Conservation (phyloP, 441 rosid genomes). For the Croton setiger region DNA sequence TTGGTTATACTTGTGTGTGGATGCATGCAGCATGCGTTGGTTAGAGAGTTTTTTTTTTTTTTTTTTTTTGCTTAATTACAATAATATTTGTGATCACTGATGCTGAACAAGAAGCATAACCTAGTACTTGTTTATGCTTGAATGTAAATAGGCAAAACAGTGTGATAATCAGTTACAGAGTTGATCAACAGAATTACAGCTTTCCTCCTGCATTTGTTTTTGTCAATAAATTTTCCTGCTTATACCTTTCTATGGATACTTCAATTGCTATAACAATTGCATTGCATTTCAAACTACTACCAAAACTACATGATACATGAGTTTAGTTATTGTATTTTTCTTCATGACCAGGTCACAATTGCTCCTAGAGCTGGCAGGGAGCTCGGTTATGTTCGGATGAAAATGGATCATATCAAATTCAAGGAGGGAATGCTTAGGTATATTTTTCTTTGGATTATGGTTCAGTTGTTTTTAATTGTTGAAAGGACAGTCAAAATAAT, state of each 20-base stretch:
- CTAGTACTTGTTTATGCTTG: neutral
- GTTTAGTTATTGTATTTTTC: slow-evolving; percentile 4
- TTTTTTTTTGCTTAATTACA: neutral
- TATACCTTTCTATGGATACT: neutral
- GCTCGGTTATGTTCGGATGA: slow-evolving; percentile 82
- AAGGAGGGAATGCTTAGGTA: slow-evolving; percentile 89
- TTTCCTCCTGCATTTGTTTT: slow-evolving; percentile 2
- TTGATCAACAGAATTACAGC: neutral
- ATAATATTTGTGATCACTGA: neutral
- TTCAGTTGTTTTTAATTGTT: slow-evolving; percentile 12
- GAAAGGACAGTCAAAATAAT: neutral
- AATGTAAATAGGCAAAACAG: neutral
- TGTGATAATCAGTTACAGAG: neutral
- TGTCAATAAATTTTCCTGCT: neutral
- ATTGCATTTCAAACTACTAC: neutral
- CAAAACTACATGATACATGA: neutral
- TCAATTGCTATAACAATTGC: neutral
- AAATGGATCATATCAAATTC: slow-evolving; percentile 78
- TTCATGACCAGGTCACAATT: slow-evolving; percentile 64
- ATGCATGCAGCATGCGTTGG: neutral
- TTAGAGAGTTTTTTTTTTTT: neutral
- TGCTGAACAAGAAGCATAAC: neutral
- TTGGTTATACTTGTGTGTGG: slow-evolving; percentile 1
- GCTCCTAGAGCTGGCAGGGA: slow-evolving; percentile 96
- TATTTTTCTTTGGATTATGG: slow-evolving; percentile 10